Base-by-base conservation (phyloP, 2,329 filamentous ascomycete genomes). In the Lojkania enalia region DNA sequence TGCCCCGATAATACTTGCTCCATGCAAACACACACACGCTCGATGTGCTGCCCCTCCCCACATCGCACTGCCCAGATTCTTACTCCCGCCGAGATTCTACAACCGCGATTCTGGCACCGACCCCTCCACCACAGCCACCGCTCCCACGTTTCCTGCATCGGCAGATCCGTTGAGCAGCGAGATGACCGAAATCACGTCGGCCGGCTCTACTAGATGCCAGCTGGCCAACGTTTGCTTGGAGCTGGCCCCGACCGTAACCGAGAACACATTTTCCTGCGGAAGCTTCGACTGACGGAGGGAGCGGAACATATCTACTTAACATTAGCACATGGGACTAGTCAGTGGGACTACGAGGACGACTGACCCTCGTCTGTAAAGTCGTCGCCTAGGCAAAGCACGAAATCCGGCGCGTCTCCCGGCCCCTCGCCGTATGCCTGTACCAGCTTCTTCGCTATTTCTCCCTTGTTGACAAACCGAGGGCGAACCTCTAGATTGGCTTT, bases 381-480 rank as follows among this genome's bases (percentile, higher is more conserved):
- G 69, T 99, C 94, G 31, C 94, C 94, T 49, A 91, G 75, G 70
- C 94, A 99, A 39, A 97, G 78, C 9, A 95, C 84, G 63, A 97
- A 96, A 57, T 92, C 90, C 0, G 91, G 81, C 41, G 81, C 80
- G 39, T 83, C 76, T 3, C 77, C 76, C 1, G 70, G 69, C 1
- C 71, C 74, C 5, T 76, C 72, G 3, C 76, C 84, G 69, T 95
- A 95, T 36, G 84, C 84, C 16, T 82, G 75, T 27, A 97, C 84
- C 14, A 99, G 79, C 4, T 86, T 84, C 73, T 90, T 91, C 13
- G 86, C 88, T 54, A 97, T 97, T 71, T 95, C 90, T 20, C 94
- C 94, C 77, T 99, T 99, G 79, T 97, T 97, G 74, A 99, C 90
- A 63, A 95, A 96, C 1, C 86, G 91, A 20, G 92, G 92, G n/a